Base-by-base conservation (phyloP, 129 eudicot species). In the Escallonia herrerae region DNA sequence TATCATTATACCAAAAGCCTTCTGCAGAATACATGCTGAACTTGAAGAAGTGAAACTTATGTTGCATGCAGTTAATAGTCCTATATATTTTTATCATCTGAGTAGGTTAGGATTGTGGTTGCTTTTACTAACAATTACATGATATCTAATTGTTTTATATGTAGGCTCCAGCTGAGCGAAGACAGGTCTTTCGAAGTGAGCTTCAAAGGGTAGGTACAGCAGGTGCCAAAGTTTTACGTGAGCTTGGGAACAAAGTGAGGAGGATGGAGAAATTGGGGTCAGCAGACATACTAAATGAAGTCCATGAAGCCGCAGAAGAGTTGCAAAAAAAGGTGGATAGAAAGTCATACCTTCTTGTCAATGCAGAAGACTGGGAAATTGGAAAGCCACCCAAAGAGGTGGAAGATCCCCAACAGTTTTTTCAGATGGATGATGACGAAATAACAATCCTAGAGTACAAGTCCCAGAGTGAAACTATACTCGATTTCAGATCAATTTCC, bases 121-220 rank as follows among this genome's bases (percentile, higher is more conserved):
- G 0, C 33, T 22, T 22, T 22, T 22, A 22, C 1, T 22, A 22
- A 22, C 33, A 22, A 22, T 0, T 22, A 22, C 33, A 22, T 22
- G 33, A 22, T 22, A 22, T 22, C 33, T 22, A 22, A 22, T 22
- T 22, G 43, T 44, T 73, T 60, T 39, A 45, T 58, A 11, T 60
- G 51, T 60, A 91, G 96, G 97, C 97, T 56, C 97, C 97, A 14
- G 84, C 90, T 5, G 97, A 87, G 33, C 75, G 87, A 76, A 78
- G 97, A 71, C 87, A 40, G 40, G 86, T 85, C 59, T 91, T 91
- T 54, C 71, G 73, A 37, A 74, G 59, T 49, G 88, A 91, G 64
- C 86, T 91, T 67, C 81, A 81, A 13, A 80, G 82, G 47, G 97
- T 91, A 9, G 80, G 95, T 45, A 69, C 77, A 3, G 90, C 94